Percentiles rank a stretch among this genome's conserved stretches.
phyloP scores from a whole-genome alignment of 2,329 filamentous ascomycete genomes.

The Phialophora chinensis region DNA sequence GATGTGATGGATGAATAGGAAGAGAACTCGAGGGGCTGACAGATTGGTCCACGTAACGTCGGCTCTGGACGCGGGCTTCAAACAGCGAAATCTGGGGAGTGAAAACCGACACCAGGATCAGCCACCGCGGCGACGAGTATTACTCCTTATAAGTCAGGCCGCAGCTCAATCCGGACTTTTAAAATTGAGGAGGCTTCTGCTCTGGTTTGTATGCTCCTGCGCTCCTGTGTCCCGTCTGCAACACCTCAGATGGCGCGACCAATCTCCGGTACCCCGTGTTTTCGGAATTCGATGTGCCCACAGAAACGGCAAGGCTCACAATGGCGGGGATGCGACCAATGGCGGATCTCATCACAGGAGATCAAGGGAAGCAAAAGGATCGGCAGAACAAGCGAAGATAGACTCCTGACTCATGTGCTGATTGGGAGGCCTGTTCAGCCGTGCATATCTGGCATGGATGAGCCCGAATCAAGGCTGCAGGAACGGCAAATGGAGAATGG shows the following conservation, averaged over 20 bases:
- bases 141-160: neutral
- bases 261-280: slow-evolving; percentile 10
- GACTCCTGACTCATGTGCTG: neutral
- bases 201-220: neutral
- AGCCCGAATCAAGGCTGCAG: slow-evolving; percentile 2
- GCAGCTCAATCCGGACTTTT: neutral
- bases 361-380: neutral
- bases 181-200: neutral
- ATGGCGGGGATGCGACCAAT: neutral
- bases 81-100: neutral
- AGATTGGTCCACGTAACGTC: neutral
- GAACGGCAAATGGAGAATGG: neutral
- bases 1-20: neutral
- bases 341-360: neutral
- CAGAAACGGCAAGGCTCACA: neutral
- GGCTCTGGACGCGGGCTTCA: neutral
- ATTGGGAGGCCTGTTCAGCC: slow-evolving; percentile 5
- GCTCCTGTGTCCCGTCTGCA: neutral
- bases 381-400: slow-evolving; percentile 1
- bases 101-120: neutral
- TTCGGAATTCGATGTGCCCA: neutral
- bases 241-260: neutral
- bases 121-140: neutral
- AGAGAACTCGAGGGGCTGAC: neutral
- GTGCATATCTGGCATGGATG: slow-evolving; percentile 10